phyloP scores from a whole-genome alignment of 805 yeast genomes.

The Saturnispora kantuleensis region DNA sequence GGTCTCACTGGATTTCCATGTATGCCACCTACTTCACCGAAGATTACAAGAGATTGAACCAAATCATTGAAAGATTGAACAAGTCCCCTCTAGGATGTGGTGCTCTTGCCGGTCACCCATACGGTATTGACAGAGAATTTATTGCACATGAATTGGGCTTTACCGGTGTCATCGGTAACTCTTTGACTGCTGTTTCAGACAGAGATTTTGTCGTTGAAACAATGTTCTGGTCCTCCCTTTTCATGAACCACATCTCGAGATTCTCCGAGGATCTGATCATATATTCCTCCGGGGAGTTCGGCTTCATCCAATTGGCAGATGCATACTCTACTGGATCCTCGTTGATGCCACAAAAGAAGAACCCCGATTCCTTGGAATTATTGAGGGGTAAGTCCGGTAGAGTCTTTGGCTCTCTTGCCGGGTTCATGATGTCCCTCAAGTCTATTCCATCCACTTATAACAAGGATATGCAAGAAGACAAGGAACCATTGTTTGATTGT shows the following conservation, averaged over 20 bases:
- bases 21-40: constrained; percentile 92
- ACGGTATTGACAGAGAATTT: constrained; percentile 93
- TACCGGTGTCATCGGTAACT: constrained; percentile 82
- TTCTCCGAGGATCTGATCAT: constrained; percentile 91
- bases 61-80: constrained; percentile 74
- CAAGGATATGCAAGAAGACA: constrained; percentile 98
- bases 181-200: constrained; percentile 93
- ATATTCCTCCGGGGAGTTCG: constrained; percentile 96
- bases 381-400: constrained; percentile 96
- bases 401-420: constrained; percentile 89
- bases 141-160: constrained; percentile 76
- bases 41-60: constrained; percentile 76
- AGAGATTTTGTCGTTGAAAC: constrained; percentile 96
- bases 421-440: constrained; percentile 92
- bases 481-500: constrained; percentile 94
- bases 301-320: constrained; percentile 86
- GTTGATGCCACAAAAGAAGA: constrained; percentile 98
- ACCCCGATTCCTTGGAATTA: constrained; percentile 92
- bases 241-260: constrained; percentile 92
- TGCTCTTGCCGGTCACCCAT: constrained; percentile 98
- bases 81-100: constrained; percentile 93
- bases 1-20: constrained; percentile 95
- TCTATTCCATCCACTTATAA: constrained; percentile 97
- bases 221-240: constrained; percentile 88
- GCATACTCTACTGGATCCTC: constrained; percentile 98